Conservation (phyloP, 331 rosid genomes). For the Telfairia occidentalis region DNA sequence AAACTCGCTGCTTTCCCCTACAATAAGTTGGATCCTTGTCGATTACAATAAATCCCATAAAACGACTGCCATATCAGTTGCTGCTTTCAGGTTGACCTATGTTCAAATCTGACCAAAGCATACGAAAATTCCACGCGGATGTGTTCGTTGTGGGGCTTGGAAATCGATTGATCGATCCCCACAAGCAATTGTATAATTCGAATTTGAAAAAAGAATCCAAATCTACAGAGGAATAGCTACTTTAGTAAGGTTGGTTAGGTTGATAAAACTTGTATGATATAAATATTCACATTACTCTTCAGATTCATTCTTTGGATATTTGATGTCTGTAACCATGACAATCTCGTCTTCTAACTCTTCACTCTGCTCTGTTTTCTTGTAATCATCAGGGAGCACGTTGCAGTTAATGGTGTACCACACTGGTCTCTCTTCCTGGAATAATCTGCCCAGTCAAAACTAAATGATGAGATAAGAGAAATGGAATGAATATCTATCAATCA, state of each 20-base stretch:
- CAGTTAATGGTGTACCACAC: conserved; percentile 81
- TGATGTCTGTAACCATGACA: conserved; percentile 39
- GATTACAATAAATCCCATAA: not conserved
- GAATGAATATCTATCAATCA: not conserved
- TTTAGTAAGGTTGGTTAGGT: not conserved
- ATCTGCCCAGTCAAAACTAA: conserved; percentile 29
- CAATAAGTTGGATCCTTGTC: not conserved
- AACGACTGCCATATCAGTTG: not conserved
- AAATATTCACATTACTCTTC: conserved; percentile 24
- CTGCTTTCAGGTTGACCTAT: not conserved
- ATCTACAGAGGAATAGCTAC: conserved; percentile 3
- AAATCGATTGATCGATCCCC: not conserved
- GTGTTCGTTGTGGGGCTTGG: not conserved
- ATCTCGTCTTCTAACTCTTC: conserved; percentile 31
- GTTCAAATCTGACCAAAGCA: not conserved
- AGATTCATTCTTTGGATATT: conserved; percentile 26
- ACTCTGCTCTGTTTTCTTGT: conserved; percentile 32
- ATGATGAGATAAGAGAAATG: not conserved
- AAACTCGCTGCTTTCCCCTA: not conserved
- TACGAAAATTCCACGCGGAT: not conserved
- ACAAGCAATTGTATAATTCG: not conserved
- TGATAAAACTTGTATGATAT: not conserved
- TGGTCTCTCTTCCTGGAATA: conserved; percentile 89
- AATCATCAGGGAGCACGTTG: conserved; percentile 52
- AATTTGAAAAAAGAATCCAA: not conserved